These are phyloP conservation scores for Wickerhamiella hasegawae DNA, from an alignment of 805 yeast species.

Conservation along the genomic window DNA sequence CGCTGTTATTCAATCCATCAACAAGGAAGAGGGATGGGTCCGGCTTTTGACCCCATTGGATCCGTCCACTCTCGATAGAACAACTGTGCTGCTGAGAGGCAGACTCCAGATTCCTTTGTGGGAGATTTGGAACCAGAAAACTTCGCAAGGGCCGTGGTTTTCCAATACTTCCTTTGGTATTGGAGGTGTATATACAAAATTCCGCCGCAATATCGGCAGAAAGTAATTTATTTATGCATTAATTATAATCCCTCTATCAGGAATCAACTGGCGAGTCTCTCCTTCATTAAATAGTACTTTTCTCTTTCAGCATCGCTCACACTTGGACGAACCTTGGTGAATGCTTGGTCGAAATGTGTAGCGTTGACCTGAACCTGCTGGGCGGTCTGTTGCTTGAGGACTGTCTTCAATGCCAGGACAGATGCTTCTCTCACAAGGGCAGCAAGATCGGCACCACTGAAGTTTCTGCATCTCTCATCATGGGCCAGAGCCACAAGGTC, in stretches of 20 bases:
- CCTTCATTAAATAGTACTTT: constrained; percentile 60
- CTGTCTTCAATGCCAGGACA: constrained; percentile 51
- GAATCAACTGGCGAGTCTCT: constrained; percentile 33
- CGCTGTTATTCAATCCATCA: constrained; percentile 53
- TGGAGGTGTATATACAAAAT: constrained; percentile 42
- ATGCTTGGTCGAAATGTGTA: constrained; percentile 56
- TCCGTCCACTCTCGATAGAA: constrained; percentile 10
- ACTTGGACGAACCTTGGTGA: constrained; percentile 68
- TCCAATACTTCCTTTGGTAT: too few relatives aligned
- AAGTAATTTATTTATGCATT: too few relatives aligned
- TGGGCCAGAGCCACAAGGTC: constrained; percentile 46
- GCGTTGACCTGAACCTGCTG: constrained; percentile 34
- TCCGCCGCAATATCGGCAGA: constrained; percentile 36
- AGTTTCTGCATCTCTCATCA: constrained; percentile 72
- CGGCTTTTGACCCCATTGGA: constrained; percentile 38
- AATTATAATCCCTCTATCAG: too few relatives aligned
- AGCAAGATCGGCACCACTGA: constrained; percentile 91
- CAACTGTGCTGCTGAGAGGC: constrained; percentile 40
- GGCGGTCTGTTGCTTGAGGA: constrained; percentile 18
- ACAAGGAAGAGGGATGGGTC: constrained; percentile 24
- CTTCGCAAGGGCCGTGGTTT: too few relatives aligned
- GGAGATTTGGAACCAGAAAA: constrained; percentile 29
- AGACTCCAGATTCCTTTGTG: constrained; percentile 48
- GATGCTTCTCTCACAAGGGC: constrained; percentile 92
- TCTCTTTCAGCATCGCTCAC: constrained; percentile 73